These are phyloP conservation scores for Marchantia polymorpha DNA, from an alignment of 225 moss, liverwort and hornwort species.

Conservation along the genomic window DNA sequence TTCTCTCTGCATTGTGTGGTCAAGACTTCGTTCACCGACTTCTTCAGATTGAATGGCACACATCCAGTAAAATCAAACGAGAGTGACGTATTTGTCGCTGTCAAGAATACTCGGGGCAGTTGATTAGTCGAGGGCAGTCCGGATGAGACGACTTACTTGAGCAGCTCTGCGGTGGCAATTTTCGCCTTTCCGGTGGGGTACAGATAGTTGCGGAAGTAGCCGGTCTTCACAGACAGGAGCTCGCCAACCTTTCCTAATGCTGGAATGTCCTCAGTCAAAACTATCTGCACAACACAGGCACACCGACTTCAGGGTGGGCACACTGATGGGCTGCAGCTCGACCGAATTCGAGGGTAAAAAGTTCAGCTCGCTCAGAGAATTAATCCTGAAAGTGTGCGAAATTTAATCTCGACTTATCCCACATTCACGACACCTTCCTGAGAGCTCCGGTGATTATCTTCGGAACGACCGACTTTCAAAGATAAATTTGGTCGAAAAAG, in stretches of 20 bases:
- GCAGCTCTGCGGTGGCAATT: conserved; percentile 74
- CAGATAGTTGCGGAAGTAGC: conserved; percentile 87
- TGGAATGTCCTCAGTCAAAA: conserved; percentile 75
- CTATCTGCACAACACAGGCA: conserved; percentile 48
- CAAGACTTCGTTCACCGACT: too few relatives aligned
- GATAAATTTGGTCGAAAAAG: background rate
- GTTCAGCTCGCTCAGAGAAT: background rate
- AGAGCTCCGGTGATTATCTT: too few relatives aligned
- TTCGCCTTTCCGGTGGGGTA: conserved; percentile 78
- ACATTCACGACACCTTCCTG: too few relatives aligned
- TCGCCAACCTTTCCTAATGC: conserved; percentile 83
- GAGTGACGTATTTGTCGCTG: too few relatives aligned
- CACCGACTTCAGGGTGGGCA: background rate
- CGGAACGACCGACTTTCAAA: background rate
- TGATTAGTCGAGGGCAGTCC: too few relatives aligned
- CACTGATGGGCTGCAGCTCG: background rate
- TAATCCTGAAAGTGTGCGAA: too few relatives aligned
- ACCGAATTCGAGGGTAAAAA: background rate
- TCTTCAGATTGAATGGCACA: too few relatives aligned
- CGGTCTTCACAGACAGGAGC: conserved; percentile 74
- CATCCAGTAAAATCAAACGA: too few relatives aligned
- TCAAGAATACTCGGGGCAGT: too few relatives aligned
- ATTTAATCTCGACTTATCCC: too few relatives aligned
- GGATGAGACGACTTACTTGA: conserved; percentile 49
- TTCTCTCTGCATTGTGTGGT: too few relatives aligned